Evolutionary conservation across 2,329 filamentous ascomycete genomes (phyloP).

Genomic region (Zopfia rhizophila): DNA sequence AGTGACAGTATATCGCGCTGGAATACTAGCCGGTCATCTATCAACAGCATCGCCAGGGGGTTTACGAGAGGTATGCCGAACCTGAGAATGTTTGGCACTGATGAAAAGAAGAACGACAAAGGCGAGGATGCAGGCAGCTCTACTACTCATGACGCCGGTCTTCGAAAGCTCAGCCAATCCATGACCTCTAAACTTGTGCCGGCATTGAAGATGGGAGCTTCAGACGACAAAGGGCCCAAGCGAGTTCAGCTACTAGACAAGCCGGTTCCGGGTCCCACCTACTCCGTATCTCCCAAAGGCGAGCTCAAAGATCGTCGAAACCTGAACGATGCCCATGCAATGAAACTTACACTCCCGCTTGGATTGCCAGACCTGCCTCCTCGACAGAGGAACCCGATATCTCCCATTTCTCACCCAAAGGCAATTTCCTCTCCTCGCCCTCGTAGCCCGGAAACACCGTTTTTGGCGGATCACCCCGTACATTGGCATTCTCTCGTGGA

Average conservation of each 20-base stretch:
- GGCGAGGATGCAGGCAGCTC: too few relatives aligned
- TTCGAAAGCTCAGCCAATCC: too few relatives aligned
- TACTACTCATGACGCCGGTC: too few relatives aligned
- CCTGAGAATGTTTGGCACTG: slow-evolving; percentile 28
- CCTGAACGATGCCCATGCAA: slow-evolving; percentile 23
- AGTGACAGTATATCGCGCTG: slow-evolving; percentile 13
- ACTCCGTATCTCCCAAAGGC: slow-evolving; percentile 12
- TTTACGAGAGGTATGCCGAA: slow-evolving; percentile 34
- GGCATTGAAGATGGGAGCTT: too few relatives aligned
- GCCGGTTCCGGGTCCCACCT: too few relatives aligned
- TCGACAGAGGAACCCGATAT: slow-evolving; percentile 22
- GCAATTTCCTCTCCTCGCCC: slow-evolving; percentile 34
- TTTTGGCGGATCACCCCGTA: slow-evolving; percentile 21
- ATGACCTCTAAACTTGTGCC: too few relatives aligned
- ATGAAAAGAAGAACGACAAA: slow-evolving; percentile 1
- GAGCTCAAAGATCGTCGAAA: slow-evolving; percentile 42
- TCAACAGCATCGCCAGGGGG: slow-evolving; percentile 37
- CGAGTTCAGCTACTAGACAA: too few relatives aligned
- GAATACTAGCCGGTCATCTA: slow-evolving; percentile 32
- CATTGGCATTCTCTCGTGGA: slow-evolving; percentile 29
- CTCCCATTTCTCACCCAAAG: slow-evolving; percentile 11
- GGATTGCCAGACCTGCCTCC: slow-evolving; percentile 32
- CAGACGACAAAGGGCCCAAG: too few relatives aligned
- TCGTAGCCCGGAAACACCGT: slow-evolving; percentile 41
- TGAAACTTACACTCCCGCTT: slow-evolving; percentile 39